phyloP scores from a whole-genome alignment of 192 early-diverging fungal species.

The Gorgonomyces haynaldii region DNA sequence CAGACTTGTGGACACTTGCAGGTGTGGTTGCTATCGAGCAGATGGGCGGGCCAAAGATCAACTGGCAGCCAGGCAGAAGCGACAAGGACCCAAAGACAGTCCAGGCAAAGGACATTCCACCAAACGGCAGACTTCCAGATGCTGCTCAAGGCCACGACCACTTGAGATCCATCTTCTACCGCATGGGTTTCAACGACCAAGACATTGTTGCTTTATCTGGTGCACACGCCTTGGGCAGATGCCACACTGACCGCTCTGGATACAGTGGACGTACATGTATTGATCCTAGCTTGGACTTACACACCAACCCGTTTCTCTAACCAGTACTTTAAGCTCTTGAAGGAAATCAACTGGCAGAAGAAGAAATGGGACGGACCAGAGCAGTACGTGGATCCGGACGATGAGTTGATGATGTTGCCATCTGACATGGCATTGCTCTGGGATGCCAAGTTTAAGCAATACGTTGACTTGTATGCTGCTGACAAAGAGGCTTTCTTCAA shows the following conservation, averaged over 20 bases:
- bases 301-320: constrained; percentile 84
- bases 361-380: constrained; percentile 70
- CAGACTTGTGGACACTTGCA: constrained; percentile 66
- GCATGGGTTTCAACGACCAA: constrained; percentile 48
- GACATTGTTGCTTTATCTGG: constrained; percentile 61
- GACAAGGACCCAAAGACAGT: constrained; percentile 38
- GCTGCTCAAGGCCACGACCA: constrained; percentile 14
- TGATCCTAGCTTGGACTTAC: constrained; percentile 60
- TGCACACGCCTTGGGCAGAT: constrained; percentile 49
- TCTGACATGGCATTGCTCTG: constrained; percentile 55
- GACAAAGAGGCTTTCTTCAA: constrained; percentile 58
- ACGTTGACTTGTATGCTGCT: constrained; percentile 52
- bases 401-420: constrained; percentile 55
- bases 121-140: constrained; percentile 25
- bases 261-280: constrained; percentile 40
- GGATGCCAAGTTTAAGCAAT: constrained; percentile 43
- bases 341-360: constrained; percentile 26
- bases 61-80: constrained; percentile 46
- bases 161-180: constrained; percentile 38
- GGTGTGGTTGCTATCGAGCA: constrained; percentile 55
- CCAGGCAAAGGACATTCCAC: constrained; percentile 35
- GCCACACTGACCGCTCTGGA: constrained; percentile 51
- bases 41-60: constrained; percentile 57
- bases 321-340: constrained; percentile 64
- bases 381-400: constrained; percentile 75